Percentiles rank a stretch among this genome's conserved stretches.
Evolutionary conservation across 371 early-diverging fungal species (phyloP).

Genomic region (Umbelopsis sp.): DNA sequence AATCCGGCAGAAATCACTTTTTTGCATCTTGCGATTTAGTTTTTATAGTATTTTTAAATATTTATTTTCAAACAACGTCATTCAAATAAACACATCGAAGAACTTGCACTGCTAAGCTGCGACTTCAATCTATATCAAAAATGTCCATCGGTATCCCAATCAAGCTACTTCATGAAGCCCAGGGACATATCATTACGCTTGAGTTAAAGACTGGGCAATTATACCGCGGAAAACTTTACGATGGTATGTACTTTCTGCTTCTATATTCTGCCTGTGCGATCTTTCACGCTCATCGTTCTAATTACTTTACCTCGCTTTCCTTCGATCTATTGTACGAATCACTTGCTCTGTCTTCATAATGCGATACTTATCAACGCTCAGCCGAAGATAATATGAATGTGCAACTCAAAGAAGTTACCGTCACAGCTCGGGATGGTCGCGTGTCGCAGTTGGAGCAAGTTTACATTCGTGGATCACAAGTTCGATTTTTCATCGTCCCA

Average conservation of each 20-base stretch:
- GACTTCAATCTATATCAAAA: constrained; percentile 1
- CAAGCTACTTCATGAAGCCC: constrained; percentile 97
- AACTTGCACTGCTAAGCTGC: neutral
- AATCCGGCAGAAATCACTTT: constrained; percentile 55
- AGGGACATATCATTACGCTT: constrained; percentile 94
- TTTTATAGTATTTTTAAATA: neutral
- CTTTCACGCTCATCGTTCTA: neutral
- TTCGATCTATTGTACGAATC: neutral
- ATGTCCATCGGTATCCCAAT: constrained; percentile 95
- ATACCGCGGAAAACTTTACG: constrained; percentile 93
- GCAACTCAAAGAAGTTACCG: constrained; percentile 90
- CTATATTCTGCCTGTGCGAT: neutral
- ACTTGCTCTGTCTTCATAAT: constrained; percentile 2
- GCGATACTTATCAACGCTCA: constrained; percentile 29
- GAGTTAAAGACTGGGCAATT: constrained; percentile 93
- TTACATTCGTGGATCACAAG: constrained; percentile 95
- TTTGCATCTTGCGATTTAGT: neutral
- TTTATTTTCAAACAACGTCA: neutral
- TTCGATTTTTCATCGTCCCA: constrained; percentile 95
- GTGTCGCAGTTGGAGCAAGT: constrained; percentile 93
- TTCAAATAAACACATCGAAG: neutral
- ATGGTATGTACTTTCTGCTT: constrained; percentile 56
- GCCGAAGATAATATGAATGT: constrained; percentile 99
- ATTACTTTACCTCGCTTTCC: neutral
- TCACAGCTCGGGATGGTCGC: constrained; percentile 91